Evolutionary conservation across 1,284 basidiomycete species (phyloP), one percentile per base, ranked within the genome.

Genomic region (Trichosporon faecale): DNA sequence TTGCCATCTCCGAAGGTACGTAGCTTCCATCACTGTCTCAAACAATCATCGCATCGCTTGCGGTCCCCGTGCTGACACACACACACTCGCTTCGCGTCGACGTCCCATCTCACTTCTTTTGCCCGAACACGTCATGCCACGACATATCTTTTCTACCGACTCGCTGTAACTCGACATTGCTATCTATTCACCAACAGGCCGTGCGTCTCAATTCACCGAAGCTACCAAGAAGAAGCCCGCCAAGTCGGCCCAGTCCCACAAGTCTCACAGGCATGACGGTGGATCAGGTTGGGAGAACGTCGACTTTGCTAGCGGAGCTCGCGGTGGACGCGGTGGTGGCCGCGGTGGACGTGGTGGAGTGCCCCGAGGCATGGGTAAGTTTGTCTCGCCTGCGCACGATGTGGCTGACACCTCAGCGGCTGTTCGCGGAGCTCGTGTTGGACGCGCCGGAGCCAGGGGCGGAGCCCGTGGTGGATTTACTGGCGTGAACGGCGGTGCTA

Each of bases 141-240:
- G 18, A 31, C 55, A 49, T 31, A 14, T 18, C 55, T 8, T 9
- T 29, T 61, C 29, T 14, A 16, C 8, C 46, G 23, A 60, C 25
- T 14, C 60, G 44, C 40, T 29, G 60, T 49, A 27, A 46, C 31
- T 25, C 37, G 25, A 40, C 27, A 23, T 16, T 33, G 21, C 44
- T 23, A 29, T 21, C 25, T 64, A 16, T 52, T 25, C 46, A 23
- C 29, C 18, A 1, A 4, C 73, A 85, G 83, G 84, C 70, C 82
- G 82, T 69, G 83, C 83, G 35, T 76, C 79, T 52, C 83, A 83
- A 75, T 85, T 85, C 76, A 83, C 82, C 52, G 76, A 79, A 73
- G 81, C 83, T 55, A 79, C 78, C 66, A 75, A 77, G 69, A 83
- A 79, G 74, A 80, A 83, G 79, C 78, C 81, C 72, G 67, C 72